Conservation (phyloP, 2,329 filamentous ascomycete species). For the Pseudomassariella vexata region DNA sequence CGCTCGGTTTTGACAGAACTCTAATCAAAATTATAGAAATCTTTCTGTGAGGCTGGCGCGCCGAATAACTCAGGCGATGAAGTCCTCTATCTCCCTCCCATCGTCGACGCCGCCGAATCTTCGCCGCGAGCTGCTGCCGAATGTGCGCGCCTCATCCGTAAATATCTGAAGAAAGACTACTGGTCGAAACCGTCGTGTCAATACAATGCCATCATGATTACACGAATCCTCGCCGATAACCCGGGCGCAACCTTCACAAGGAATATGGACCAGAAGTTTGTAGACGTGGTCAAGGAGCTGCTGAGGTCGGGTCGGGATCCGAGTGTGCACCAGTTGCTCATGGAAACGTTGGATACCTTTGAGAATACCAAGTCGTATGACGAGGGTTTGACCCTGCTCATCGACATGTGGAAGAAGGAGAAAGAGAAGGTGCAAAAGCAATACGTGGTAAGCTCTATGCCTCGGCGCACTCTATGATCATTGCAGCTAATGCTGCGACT, state of each 20-base stretch:
- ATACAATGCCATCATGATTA: conserved; percentile 94
- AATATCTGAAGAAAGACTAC: conserved; percentile 72
- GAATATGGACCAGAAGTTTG: conserved; percentile 81
- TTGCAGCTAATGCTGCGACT: background rate
- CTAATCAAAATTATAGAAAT: no score
- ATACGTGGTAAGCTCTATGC: conserved; percentile 35
- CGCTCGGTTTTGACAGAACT: no score
- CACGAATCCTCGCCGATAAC: conserved; percentile 88
- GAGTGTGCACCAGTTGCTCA: conserved; percentile 76
- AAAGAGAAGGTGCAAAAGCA: conserved; percentile 59
- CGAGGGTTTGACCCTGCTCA: conserved; percentile 62
- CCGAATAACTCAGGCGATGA: conserved; percentile 68
- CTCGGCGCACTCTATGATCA: conserved; percentile 5
- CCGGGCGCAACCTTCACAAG: conserved; percentile 87
- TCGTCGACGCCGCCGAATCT: conserved; percentile 92
- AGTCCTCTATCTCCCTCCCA: conserved; percentile 84
- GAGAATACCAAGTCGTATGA: conserved; percentile 68
- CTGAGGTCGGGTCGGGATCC: conserved; percentile 66
- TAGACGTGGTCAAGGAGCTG: conserved; percentile 67
- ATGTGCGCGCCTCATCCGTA: conserved; percentile 74
- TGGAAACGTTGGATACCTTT: conserved; percentile 79
- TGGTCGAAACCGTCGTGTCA: conserved; percentile 63
- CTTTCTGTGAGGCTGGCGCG: conserved; percentile 73
- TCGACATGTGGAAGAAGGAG: conserved; percentile 87
- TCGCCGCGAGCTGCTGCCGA: conserved; percentile 80